Conservation (phyloP, 331 rosid genomes). For the Rosa hybrid region DNA sequence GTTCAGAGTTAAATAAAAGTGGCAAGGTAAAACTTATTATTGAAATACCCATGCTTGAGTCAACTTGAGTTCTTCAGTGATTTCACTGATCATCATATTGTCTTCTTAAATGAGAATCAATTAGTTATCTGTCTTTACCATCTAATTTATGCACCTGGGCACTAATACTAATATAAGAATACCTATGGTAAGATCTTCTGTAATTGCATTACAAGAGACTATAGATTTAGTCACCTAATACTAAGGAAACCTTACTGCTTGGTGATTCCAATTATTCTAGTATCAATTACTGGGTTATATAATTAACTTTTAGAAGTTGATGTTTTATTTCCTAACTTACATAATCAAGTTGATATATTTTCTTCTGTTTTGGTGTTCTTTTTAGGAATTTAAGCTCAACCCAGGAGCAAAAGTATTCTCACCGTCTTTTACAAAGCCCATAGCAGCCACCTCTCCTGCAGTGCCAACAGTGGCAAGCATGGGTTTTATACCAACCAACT, state of each 20-base stretch:
- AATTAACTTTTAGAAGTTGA: slow-evolving; percentile 12
- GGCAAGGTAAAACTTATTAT: slow-evolving; percentile 49
- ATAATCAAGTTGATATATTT: slow-evolving; percentile 1
- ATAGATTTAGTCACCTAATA: background rate
- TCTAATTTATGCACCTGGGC: background rate
- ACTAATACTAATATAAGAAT: background rate
- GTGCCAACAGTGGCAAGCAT: slow-evolving; percentile 58
- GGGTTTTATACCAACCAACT: slow-evolving; percentile 64
- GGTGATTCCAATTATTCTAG: background rate
- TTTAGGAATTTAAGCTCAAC: slow-evolving; percentile 84
- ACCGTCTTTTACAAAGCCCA: slow-evolving; percentile 55
- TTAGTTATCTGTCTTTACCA: background rate
- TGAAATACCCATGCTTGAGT: background rate
- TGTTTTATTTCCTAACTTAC: background rate
- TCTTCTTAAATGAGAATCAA: background rate
- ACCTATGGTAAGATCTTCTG: background rate
- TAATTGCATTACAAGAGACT: background rate
- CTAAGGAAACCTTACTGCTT: background rate
- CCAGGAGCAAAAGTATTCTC: slow-evolving; percentile 85
- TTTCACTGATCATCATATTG: background rate
- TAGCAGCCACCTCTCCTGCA: slow-evolving; percentile 33
- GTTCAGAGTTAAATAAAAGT: slow-evolving; percentile 48
- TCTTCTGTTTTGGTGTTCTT: slow-evolving; percentile 16
- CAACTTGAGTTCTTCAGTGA: background rate
- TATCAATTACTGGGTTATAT: slow-evolving; percentile 17